phyloP scores from a whole-genome alignment of 176 grass and related monocot genomes.

The Avena atlantica region DNA sequence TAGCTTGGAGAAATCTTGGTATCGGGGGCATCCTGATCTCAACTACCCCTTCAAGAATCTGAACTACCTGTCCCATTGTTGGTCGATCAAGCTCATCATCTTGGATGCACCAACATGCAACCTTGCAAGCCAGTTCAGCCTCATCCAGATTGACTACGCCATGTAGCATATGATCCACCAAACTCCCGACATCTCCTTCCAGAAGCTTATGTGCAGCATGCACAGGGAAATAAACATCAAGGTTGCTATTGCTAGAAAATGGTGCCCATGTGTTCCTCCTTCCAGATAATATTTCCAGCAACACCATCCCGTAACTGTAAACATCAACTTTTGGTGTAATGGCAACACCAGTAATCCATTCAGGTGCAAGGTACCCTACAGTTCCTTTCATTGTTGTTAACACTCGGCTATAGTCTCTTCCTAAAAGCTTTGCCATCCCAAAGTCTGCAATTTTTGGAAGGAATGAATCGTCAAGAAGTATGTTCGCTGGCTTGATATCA shows the following conservation, averaged over 20 bases:
- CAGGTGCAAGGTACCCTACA: conserved; percentile 42
- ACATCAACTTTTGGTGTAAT: conserved; percentile 49
- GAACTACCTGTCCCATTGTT: conserved; percentile 52
- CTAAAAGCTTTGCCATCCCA: conserved; percentile 50
- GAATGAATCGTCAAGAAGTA: conserved; percentile 37
- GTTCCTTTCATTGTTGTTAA: conserved; percentile 50
- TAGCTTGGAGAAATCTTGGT: conserved; percentile 24
- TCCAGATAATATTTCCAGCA: conserved; percentile 48
- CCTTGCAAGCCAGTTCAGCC: conserved; percentile 36
- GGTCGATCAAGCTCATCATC: conserved; percentile 43
- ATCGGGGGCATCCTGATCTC: conserved; percentile 38
- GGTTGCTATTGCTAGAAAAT: neutral
- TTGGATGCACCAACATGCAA: conserved; percentile 57
- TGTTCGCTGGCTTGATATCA: conserved; percentile 44
- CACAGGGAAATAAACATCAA: conserved; percentile 39
- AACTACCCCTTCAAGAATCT: conserved; percentile 45
- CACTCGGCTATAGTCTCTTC: conserved; percentile 38
- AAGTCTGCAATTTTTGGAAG: conserved; percentile 48
- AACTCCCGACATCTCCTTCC: conserved; percentile 25
- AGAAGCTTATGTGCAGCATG: conserved; percentile 34
- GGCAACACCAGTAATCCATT: conserved; percentile 44
- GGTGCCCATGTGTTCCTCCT: conserved; percentile 9
- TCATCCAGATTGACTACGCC: conserved; percentile 27
- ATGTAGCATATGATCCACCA: conserved; percentile 37
- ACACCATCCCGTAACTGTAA: conserved; percentile 43